phyloP scores from a whole-genome alignment of 768 basidiomycete species.

The Xanthoconium purpureum region DNA sequence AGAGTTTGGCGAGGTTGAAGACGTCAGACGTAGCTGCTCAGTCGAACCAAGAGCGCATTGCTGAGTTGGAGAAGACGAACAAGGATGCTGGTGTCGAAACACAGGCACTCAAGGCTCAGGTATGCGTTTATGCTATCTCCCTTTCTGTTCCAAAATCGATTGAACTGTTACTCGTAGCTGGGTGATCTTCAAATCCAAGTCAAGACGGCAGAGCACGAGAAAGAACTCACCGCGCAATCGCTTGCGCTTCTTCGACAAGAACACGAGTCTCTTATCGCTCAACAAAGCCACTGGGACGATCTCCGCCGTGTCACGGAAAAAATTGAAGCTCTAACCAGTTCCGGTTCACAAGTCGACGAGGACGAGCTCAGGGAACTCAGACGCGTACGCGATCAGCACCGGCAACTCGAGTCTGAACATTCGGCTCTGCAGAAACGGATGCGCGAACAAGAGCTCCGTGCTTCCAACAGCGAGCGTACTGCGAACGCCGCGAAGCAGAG shows the following conservation, averaged over 20 bases:
- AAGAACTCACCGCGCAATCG: conserved; percentile 51
- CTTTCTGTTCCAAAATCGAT: background rate
- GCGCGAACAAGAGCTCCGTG: conserved; percentile 68
- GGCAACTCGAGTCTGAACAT: conserved; percentile 65
- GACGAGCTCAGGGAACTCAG: conserved; percentile 73
- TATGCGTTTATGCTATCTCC: conserved; percentile 29
- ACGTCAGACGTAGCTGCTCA: conserved; percentile 67
- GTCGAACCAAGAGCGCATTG: conserved; percentile 55
- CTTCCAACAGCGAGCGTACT: conserved; percentile 58
- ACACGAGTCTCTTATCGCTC: conserved; percentile 53
- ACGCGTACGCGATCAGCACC: conserved; percentile 56
- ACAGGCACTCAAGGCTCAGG: conserved; percentile 56
- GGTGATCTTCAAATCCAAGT: conserved; percentile 59
- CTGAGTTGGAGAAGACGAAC: conserved; percentile 59
- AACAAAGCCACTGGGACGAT: conserved; percentile 79
- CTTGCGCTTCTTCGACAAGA: conserved; percentile 55
- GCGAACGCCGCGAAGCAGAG: conserved; percentile 56
- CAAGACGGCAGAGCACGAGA: conserved; percentile 58
- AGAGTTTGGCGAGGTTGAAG: conserved; percentile 69
- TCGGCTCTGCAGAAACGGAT: conserved; percentile 63
- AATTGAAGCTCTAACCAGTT: conserved; percentile 60
- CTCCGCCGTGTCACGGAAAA: conserved; percentile 69
- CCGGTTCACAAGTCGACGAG: conserved; percentile 61
- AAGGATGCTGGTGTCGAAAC: conserved; percentile 56
- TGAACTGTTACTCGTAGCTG: conserved; percentile 39